These are phyloP conservation scores for Diaporthe helianthi DNA, from an alignment of 2,329 filamentous ascomycete species.

Conservation along the genomic window DNA sequence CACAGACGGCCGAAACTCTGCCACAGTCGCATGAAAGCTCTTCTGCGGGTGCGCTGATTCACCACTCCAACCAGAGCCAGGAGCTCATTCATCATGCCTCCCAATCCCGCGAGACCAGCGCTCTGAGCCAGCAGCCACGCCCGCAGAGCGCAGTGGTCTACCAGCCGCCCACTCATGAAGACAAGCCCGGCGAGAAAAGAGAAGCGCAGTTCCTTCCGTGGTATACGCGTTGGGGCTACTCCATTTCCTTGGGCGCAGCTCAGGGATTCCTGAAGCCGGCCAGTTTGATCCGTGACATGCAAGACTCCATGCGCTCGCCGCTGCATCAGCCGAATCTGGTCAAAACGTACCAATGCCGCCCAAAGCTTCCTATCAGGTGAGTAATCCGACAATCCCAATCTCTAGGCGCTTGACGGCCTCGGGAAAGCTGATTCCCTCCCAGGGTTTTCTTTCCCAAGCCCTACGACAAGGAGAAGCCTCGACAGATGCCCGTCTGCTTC, in stretches of 20 bases:
- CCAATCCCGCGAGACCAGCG: neutral
- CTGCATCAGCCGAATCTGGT: conserved; percentile 9
- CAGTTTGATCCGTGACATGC: conserved; percentile 24
- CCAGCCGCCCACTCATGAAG: neutral
- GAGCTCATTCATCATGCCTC: conserved; percentile 16
- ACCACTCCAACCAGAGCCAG: conserved; percentile 24
- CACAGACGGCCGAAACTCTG: conserved; percentile 15
- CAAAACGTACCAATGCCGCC: conserved; percentile 24
- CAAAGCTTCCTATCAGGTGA: conserved; percentile 17
- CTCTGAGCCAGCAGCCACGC: conserved; percentile 23
- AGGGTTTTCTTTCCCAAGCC: conserved; percentile 30
- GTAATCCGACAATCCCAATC: neutral
- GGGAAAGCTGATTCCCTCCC: neutral
- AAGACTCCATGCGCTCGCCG: conserved; percentile 25
- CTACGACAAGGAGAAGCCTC: conserved; percentile 28
- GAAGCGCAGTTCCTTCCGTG: conserved; percentile 28
- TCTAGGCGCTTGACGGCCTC: too few species aligned
- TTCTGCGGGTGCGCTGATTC: neutral
- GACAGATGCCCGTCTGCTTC: conserved; percentile 22
- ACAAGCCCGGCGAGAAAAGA: conserved; percentile 19
- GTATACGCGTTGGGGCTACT: conserved; percentile 28
- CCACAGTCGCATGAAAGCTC: neutral
- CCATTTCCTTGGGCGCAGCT: conserved; percentile 16
- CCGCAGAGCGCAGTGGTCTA: conserved; percentile 25
- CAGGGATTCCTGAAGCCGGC: conserved; percentile 27